Evolutionary conservation across 805 yeast genomes (phyloP).

Genomic region (Priceomyces haplophilus): DNA sequence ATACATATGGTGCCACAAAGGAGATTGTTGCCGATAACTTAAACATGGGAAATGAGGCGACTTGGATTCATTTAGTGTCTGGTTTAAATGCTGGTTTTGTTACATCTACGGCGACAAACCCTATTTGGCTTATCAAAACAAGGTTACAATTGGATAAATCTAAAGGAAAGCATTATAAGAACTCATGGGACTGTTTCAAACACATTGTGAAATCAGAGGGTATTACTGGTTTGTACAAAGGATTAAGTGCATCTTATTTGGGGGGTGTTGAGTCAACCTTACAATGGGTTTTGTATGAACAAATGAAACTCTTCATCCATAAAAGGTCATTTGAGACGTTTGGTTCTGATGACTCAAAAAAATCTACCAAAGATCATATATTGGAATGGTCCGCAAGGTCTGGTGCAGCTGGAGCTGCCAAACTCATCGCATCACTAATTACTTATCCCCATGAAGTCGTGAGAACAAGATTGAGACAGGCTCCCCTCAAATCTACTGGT

Average conservation of each 20-base stretch:
- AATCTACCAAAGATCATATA: conserved; percentile 56
- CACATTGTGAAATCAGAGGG: conserved; percentile 78
- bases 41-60: conserved; percentile 72
- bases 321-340: conserved; percentile 43
- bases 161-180: conserved; percentile 62
- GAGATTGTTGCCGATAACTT: conserved; percentile 64
- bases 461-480: conserved; percentile 92
- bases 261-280: conserved; percentile 91
- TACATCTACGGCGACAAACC: conserved; percentile 95
- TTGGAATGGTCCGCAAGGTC: conserved; percentile 94
- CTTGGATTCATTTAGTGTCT: conserved; percentile 80
- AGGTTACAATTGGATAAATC: conserved; percentile 87
- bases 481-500: conserved; percentile 73
- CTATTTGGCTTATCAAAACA: conserved; percentile 96
- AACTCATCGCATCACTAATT: conserved; percentile 84
- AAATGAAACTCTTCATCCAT: conserved; percentile 72
- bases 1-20: conserved; percentile 93
- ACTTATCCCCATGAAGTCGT: conserved; percentile 98
- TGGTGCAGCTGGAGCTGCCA: conserved; percentile 97
- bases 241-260: conserved; percentile 89
- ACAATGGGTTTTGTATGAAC: conserved; percentile 96
- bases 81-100: conserved; percentile 92
- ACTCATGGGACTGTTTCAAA: conserved; percentile 79
- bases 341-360: conserved; percentile 23
- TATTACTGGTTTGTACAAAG: conserved; percentile 73